Conservation (phyloP, 1,284 basidiomycete species). For the Pseudozyma thailandica region DNA sequence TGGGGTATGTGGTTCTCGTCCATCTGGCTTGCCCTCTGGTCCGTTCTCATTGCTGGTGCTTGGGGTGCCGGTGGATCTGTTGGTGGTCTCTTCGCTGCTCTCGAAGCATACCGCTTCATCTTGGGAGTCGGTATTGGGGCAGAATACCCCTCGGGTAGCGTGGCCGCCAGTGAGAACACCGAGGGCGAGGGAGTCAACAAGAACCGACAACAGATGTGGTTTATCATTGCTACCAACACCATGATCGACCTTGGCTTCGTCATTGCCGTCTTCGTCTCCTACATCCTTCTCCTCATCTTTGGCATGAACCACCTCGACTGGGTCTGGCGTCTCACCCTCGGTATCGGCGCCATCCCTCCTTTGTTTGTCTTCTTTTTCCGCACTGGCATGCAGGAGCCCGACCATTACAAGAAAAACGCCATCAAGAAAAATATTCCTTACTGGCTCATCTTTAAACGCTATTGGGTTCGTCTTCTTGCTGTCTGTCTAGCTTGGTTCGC, state of each 20-base stretch:
- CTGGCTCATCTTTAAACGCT: slow-evolving; percentile 80
- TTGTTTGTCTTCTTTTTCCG: slow-evolving; percentile 86
- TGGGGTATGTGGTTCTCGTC: slow-evolving; percentile 78
- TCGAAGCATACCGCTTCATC: slow-evolving; percentile 76
- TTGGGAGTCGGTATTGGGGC: slow-evolving; percentile 75
- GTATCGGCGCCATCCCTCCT: slow-evolving; percentile 86
- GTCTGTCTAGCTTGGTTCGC: slow-evolving; percentile 77
- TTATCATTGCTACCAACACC: slow-evolving; percentile 74
- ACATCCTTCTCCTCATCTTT: slow-evolving; percentile 73
- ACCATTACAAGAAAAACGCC: slow-evolving; percentile 74
- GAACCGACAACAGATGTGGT: slow-evolving; percentile 83
- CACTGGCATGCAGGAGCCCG: slow-evolving; percentile 82
- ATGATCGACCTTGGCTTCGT: slow-evolving; percentile 94
- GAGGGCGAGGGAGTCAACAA: slow-evolving; percentile 78
- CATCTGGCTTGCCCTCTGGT: slow-evolving; percentile 55
- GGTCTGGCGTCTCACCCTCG: slow-evolving; percentile 80
- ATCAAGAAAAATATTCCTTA: slow-evolving; percentile 84
- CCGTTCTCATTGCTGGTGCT: slow-evolving; percentile 78
- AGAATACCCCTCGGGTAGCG: slow-evolving; percentile 89
- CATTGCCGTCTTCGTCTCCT: slow-evolving; percentile 81
- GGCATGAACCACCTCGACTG: slow-evolving; percentile 71
- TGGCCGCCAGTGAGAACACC: slow-evolving; percentile 90
- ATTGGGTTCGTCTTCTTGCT: slow-evolving; percentile 77
- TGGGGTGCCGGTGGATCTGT: slow-evolving; percentile 80
- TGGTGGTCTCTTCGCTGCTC: slow-evolving; percentile 78